These are phyloP conservation scores for Pseudodiploospora longispora DNA, from an alignment of 2,329 filamentous ascomycete species.

Conservation along the genomic window DNA sequence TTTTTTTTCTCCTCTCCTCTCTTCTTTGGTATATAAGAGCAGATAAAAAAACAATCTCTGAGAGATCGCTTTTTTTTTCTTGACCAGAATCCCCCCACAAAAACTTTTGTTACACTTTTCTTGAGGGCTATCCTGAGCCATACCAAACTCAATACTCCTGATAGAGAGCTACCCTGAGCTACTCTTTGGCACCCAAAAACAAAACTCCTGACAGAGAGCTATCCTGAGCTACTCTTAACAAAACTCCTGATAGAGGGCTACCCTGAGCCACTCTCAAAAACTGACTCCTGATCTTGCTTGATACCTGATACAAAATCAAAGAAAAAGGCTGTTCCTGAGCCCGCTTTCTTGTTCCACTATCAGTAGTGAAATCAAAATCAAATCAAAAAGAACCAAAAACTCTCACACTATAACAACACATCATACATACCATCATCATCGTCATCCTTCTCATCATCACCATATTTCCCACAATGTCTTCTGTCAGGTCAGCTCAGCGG, in stretches of 20 bases:
- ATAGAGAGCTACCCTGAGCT: conserved; percentile 12
- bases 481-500: conserved; percentile 8
- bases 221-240: conserved; percentile 13
- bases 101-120: background rate
- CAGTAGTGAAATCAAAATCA: too few relatives aligned
- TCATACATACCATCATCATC: conserved; percentile 1
- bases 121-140: conserved; percentile 14
- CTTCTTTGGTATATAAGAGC: background rate
- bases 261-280: conserved; percentile 8
- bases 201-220: conserved; percentile 12
- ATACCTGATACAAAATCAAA: conserved; percentile 2
- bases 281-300: conserved; percentile 9
- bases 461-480: conserved; percentile 6
- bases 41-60: background rate
- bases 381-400: background rate
- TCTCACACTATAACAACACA: conserved; percentile 1
- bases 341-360: background rate
- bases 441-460: background rate
- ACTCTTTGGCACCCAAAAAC: conserved; percentile 4
- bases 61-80: background rate
- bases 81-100: background rate
- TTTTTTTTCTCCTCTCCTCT: background rate
- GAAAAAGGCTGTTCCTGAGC: conserved; percentile 9
- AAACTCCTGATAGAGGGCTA: conserved; percentile 6
- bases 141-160: conserved; percentile 8